Conservation (phyloP, 805 yeast genomes). For the Dipodascopsis tothii region DNA sequence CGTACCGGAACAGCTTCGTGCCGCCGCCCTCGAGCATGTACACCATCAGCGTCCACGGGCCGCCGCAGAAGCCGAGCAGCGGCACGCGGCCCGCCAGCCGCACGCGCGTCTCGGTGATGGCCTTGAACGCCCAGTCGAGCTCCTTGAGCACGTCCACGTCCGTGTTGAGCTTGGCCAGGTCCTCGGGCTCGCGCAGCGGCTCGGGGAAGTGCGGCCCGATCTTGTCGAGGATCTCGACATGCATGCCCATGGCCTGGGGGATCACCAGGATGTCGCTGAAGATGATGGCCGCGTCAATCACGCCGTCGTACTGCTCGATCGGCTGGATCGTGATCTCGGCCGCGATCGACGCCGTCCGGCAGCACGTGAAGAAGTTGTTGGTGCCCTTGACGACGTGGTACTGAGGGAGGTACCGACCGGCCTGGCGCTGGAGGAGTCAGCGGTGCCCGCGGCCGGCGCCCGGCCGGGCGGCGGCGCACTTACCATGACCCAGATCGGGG, state of each 20-base stretch:
- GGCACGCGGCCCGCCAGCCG: slow-evolving; percentile 89
- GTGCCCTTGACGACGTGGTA: slow-evolving; percentile 81
- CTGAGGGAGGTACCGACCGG: slow-evolving; percentile 81
- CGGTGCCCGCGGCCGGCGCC: not conserved
- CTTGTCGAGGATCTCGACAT: slow-evolving; percentile 86
- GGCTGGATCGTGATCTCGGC: slow-evolving; percentile 94
- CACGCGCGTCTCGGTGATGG: slow-evolving; percentile 84
- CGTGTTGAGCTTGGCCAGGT: slow-evolving; percentile 47
- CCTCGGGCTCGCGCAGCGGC: slow-evolving; percentile 71
- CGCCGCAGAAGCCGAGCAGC: slow-evolving; percentile 89
- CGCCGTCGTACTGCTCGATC: slow-evolving; percentile 76
- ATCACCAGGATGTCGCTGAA: slow-evolving; percentile 91
- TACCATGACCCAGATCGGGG: slow-evolving; percentile 95
- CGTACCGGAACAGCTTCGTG: slow-evolving; percentile 80
- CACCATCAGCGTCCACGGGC: slow-evolving; percentile 94
- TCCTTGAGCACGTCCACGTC: slow-evolving; percentile 67
- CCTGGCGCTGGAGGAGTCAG: slow-evolving; percentile 54
- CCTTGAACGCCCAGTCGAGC: slow-evolving; percentile 88
- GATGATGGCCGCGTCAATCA: slow-evolving; percentile 93
- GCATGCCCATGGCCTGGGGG: slow-evolving; percentile 98
- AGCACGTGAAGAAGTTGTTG: slow-evolving; percentile 88
- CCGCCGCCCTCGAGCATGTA: slow-evolving; percentile 95
- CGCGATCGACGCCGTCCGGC: slow-evolving; percentile 90
- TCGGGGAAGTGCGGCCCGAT: slow-evolving; percentile 89
- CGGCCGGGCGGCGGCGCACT: slow-evolving; percentile 22